Conservation (phyloP, 208 protist species). For the Crithidia expoeki region DNA sequence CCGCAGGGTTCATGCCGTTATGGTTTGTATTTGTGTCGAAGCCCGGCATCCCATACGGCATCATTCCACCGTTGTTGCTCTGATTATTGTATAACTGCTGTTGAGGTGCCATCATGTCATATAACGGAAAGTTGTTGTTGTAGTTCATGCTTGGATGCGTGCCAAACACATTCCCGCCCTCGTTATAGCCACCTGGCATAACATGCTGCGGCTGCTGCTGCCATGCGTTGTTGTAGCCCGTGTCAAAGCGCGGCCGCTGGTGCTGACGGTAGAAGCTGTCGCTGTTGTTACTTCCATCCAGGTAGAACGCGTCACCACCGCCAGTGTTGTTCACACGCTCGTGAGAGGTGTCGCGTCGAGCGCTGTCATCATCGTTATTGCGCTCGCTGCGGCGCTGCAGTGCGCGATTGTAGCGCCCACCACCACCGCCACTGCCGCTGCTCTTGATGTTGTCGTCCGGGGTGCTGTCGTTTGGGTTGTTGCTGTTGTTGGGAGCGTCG, state of each 20-base stretch:
- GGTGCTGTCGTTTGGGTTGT: not conserved
- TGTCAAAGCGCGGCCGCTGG: constrained; percentile 2
- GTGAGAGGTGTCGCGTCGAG: constrained; percentile 1
- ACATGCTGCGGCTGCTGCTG: constrained; percentile 11
- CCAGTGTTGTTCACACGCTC: not conserved
- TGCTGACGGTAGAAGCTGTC: constrained; percentile 5
- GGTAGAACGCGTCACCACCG: not conserved
- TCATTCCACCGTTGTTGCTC: constrained; percentile 1
- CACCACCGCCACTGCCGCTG: constrained; percentile 10
- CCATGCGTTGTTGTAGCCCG: constrained; percentile 13
- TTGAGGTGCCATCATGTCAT: not conserved
- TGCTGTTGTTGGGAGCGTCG: too few relatives aligned
- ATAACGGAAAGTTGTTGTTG: not conserved
- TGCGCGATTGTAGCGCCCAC: constrained; percentile 33
- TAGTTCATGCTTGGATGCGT: not conserved
- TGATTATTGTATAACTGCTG: constrained; percentile 10
- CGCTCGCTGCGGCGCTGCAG: constrained; percentile 23
- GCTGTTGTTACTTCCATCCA: not conserved
- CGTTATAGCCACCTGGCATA: not conserved
- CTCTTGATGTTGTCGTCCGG: not conserved
- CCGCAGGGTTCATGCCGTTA: constrained; percentile 19
- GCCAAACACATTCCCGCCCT: not conserved
- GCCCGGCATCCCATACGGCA: constrained; percentile 20
- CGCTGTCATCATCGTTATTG: not conserved
- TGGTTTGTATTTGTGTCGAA: not conserved